Evolutionary conservation across 1,139 yeast genomes (phyloP).

Genomic region (Hemisphaericaspora xylanilytica): DNA sequence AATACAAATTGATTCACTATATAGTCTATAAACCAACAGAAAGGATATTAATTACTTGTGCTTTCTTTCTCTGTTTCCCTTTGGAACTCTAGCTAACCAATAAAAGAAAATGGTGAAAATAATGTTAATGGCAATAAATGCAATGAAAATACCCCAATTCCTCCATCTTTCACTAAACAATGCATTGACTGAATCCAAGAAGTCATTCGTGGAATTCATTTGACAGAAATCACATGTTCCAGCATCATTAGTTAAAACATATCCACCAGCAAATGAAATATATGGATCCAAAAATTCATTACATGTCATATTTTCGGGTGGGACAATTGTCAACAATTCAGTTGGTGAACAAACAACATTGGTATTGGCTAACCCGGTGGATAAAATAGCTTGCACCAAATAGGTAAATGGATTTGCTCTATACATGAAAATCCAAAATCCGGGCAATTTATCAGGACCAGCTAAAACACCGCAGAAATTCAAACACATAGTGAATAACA

Average conservation of each 20-base stretch:
- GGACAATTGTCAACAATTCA: slow-evolving; percentile 25
- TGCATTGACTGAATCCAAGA: slow-evolving; percentile 42
- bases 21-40: no score
- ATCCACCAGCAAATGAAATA: slow-evolving; percentile 42
- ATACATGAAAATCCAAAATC: slow-evolving; percentile 41
- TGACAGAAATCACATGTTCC: slow-evolving; percentile 54
- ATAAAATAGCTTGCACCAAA: slow-evolving; percentile 38
- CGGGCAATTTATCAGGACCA: slow-evolving; percentile 24
- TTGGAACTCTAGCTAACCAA: slow-evolving; percentile 75
- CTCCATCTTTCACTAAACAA: slow-evolving; percentile 57
- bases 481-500: slow-evolving; percentile 27
- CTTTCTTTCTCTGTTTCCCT: slow-evolving; percentile 26
- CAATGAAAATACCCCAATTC: slow-evolving; percentile 58
- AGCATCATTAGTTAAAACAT: slow-evolving; percentile 38
- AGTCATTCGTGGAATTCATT: slow-evolving; percentile 50
- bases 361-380: slow-evolving; percentile 34
- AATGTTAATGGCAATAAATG: slow-evolving; percentile 51
- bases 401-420: slow-evolving; percentile 57
- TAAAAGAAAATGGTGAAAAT: slow-evolving; percentile 49
- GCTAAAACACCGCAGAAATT: slow-evolving; percentile 37
- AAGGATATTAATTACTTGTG: no score
- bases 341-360: slow-evolving; percentile 22
- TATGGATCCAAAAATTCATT: slow-evolving; percentile 49
- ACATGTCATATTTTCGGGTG: slow-evolving; percentile 59
- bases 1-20: no score